These are phyloP conservation scores for Sporothrix humicola DNA, from an alignment of 2,329 filamentous ascomycete genomes.

Conservation along the genomic window DNA sequence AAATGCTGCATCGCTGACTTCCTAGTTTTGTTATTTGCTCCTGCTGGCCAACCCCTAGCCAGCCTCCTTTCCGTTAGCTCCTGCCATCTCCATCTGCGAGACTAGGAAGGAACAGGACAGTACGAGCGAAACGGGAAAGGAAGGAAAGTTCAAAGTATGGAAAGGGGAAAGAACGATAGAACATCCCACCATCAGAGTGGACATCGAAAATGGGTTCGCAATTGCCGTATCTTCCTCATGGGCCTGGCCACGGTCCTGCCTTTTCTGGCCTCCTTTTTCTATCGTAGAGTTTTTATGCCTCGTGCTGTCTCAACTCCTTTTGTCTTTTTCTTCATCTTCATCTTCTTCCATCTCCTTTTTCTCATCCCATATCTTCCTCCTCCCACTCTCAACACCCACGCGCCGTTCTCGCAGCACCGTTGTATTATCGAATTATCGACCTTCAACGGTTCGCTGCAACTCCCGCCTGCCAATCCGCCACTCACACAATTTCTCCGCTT, in stretches of 20 bases:
- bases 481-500: constrained; percentile 11
- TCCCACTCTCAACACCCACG: background rate
- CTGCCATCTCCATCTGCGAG: constrained; percentile 10
- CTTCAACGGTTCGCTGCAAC: constrained; percentile 9
- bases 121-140: constrained; percentile 17
- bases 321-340: background rate
- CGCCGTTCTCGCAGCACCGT: background rate
- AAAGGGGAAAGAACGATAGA: constrained; percentile 32
- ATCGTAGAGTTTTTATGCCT: background rate
- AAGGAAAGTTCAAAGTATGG: background rate
- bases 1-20: background rate
- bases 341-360: background rate
- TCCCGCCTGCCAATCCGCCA: constrained; percentile 22
- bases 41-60: constrained; percentile 28
- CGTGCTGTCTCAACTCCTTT: background rate
- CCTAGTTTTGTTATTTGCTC: constrained; percentile 10
- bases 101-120: constrained; percentile 18
- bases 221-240: background rate
- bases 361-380: background rate
- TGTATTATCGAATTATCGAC: background rate
- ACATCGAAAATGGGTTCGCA: background rate
- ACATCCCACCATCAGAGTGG: constrained; percentile 26
- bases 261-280: background rate
- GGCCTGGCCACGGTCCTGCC: constrained; percentile 6
- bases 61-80: constrained; percentile 30